Percentiles rank a stretch among this genome's conserved stretches.
These are phyloP conservation scores for Pelagophyceae sp. DNA, from an alignment of 352 stramenopile genomes.

Conservation along the genomic window DNA sequence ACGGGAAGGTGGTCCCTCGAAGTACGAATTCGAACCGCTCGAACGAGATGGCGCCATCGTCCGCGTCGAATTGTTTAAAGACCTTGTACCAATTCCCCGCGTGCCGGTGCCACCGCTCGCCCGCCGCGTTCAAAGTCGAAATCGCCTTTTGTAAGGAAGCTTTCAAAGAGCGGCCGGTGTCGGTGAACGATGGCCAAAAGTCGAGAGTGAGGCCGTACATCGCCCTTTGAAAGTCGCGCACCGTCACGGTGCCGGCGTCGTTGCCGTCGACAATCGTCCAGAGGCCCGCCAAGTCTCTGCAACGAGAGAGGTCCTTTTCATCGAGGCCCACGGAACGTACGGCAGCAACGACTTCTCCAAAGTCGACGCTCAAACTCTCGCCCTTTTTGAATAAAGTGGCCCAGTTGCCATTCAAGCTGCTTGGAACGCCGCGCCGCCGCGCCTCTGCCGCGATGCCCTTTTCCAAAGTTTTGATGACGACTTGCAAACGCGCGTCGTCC, in stretches of 20 bases:
- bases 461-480: background rate
- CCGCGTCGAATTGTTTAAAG: background rate
- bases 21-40: background rate
- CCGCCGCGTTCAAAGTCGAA: background rate
- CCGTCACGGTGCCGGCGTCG: background rate
- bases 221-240: background rate
- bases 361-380: background rate
- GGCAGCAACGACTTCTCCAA: background rate
- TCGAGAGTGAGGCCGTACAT: background rate
- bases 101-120: background rate
- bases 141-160: background rate
- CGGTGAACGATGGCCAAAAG: background rate
- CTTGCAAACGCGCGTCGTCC: background rate
- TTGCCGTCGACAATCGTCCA: background rate
- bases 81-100: conserved; percentile 3
- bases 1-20: background rate
- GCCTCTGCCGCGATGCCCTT: background rate
- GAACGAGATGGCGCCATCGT: background rate
- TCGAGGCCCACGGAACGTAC: background rate
- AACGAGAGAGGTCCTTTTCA: background rate
- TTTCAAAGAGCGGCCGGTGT: background rate
- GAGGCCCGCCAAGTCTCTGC: background rate
- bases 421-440: background rate
- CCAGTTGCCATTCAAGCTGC: background rate
- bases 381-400: background rate